A percentile compares a stretch with the other conserved stretches of the same genome.
Evolutionary conservation across 2,329 filamentous ascomycete genomes (phyloP).

Genomic region (Aspergillus sp.): DNA sequence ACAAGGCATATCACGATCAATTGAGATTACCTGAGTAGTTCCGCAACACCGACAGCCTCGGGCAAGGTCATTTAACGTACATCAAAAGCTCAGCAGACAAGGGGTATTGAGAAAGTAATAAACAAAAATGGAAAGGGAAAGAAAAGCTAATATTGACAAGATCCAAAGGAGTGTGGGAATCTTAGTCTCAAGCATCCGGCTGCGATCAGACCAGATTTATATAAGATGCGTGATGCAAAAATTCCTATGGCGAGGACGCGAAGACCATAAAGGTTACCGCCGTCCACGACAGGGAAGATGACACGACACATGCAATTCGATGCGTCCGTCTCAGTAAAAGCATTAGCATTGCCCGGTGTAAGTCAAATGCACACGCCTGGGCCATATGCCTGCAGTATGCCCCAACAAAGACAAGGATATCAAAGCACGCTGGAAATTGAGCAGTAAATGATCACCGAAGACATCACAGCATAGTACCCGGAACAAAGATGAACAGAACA

Average conservation of each 20-base stretch:
- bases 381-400: not conserved
- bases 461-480: conserved; percentile 59
- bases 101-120: conserved; percentile 33
- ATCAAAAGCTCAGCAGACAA: conserved; percentile 25
- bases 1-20: conserved; percentile 5
- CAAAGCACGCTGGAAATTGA: not conserved
- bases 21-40: conserved; percentile 12
- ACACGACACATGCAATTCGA: too few relatives aligned
- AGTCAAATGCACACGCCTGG: not conserved
- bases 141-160: not conserved
- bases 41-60: conserved; percentile 23
- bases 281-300: too few relatives aligned
- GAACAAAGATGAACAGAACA: conserved; percentile 90
- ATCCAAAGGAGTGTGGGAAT: not conserved
- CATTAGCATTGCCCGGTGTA: too few relatives aligned
- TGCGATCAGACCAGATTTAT: too few relatives aligned
- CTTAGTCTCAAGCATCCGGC: too few relatives aligned
- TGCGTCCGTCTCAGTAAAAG: too few relatives aligned
- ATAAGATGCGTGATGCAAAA: too few relatives aligned
- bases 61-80: conserved; percentile 27
- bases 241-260: not conserved
- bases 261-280: not conserved
- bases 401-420: not conserved
- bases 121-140: conserved; percentile 7
- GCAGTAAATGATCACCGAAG: not conserved